These are phyloP conservation scores for Fusarium pseudonygamai DNA, from an alignment of 2,329 filamentous ascomycete genomes.

Conservation along the genomic window DNA sequence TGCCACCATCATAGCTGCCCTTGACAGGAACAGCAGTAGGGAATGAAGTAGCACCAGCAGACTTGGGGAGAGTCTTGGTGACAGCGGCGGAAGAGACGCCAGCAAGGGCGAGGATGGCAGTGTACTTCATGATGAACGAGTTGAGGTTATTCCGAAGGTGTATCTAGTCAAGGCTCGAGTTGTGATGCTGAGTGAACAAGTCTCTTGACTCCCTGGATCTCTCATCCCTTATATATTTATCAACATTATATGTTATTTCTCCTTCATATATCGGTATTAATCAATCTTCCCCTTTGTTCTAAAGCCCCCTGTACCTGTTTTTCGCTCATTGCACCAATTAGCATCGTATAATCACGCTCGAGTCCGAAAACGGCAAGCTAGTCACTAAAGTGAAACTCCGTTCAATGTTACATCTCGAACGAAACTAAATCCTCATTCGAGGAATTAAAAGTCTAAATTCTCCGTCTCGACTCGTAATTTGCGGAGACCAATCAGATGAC, in stretches of 20 bases:
- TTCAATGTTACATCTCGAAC: conserved; percentile 27
- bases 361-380: conserved; percentile 20
- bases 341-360: background rate
- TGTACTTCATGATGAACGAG: conserved; percentile 29
- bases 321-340: conserved; percentile 15
- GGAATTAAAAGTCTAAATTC: conserved; percentile 16
- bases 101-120: conserved; percentile 28
- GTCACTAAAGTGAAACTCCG: conserved; percentile 25
- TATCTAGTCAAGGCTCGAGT: background rate
- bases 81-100: conserved; percentile 32
- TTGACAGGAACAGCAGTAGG: conserved; percentile 35
- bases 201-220: conserved; percentile 5
- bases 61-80: conserved; percentile 36
- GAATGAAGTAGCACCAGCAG: conserved; percentile 26
- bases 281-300: background rate
- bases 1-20: conserved; percentile 33
- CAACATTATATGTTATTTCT: background rate
- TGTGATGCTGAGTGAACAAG: background rate
- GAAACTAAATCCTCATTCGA: conserved; percentile 20
- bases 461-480: conserved; percentile 10
- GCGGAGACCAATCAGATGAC: conserved; percentile 1
- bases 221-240: conserved; percentile 18
- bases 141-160: background rate
- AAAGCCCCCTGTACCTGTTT: background rate
- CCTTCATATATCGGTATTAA: background rate